phyloP scores from a whole-genome alignment of 2,329 filamentous ascomycete genomes.

The Eurotiales sp. region DNA sequence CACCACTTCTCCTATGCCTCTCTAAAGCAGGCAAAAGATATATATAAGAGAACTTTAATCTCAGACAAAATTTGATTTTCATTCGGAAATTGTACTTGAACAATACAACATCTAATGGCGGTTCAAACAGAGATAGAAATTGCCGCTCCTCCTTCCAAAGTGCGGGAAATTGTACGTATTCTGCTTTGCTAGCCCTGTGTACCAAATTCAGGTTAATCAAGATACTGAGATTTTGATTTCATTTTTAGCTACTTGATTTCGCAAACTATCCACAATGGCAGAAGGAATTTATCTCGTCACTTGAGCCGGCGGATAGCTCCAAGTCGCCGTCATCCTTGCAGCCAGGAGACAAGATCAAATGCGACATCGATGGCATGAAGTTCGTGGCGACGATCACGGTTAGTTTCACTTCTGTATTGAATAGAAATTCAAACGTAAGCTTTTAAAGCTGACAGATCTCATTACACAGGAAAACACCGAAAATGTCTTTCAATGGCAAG shows the following conservation, averaged over 20 bases:
- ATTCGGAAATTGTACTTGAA: too few species aligned
- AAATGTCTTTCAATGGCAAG: conserved; percentile 25
- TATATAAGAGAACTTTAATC: too few species aligned
- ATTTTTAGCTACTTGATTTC: conserved; percentile 23
- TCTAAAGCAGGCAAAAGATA: too few species aligned
- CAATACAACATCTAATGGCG: too few species aligned
- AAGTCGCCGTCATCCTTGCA: conserved; percentile 18
- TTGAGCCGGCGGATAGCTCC: conserved; percentile 18
- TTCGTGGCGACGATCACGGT: conserved; percentile 21
- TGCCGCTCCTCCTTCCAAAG: conserved; percentile 22
- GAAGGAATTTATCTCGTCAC: conserved; percentile 21
- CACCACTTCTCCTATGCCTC: too few species aligned
- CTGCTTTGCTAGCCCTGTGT: too few species aligned
- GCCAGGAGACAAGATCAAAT: conserved; percentile 16
- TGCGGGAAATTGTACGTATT: conserved; percentile 25
- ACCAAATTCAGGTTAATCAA: too few species aligned
- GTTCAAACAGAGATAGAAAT: conserved; percentile 24
- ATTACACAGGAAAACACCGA: conserved; percentile 21
- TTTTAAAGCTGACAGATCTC: not conserved
- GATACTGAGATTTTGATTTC: too few species aligned
- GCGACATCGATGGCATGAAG: conserved; percentile 18
- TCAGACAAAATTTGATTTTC: too few species aligned
- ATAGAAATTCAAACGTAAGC: too few species aligned
- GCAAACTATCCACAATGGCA: conserved; percentile 25
- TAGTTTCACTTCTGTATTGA: not conserved